Conservation (phyloP, 768 basidiomycete species). For the Tricholoma furcatifolium region DNA sequence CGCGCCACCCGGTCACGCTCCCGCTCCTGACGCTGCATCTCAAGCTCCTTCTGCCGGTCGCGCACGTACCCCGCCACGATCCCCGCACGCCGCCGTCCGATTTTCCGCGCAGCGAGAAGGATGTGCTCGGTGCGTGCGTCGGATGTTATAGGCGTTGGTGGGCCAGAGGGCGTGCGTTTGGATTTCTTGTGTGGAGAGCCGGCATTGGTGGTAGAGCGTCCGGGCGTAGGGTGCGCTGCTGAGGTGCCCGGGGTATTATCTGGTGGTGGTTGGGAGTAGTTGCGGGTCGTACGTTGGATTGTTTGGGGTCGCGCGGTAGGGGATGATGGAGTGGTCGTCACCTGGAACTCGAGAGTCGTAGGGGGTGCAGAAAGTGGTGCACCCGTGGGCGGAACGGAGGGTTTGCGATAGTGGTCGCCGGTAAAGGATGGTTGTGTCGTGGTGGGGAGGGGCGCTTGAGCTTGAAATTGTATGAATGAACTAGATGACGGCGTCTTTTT, state of each 20-base stretch:
- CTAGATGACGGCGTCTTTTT: slow-evolving; percentile 12
- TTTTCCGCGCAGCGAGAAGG: slow-evolving; percentile 66
- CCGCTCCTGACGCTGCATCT: slow-evolving; percentile 31
- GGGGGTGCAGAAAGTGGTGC: slow-evolving; percentile 19
- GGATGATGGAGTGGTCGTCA: slow-evolving; percentile 7
- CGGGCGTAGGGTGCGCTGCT: slow-evolving; percentile 8
- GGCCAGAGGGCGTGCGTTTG: slow-evolving; percentile 22
- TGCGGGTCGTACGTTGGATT: slow-evolving; percentile 4
- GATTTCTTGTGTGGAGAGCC: slow-evolving; percentile 5
- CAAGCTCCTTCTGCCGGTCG: slow-evolving; percentile 35
- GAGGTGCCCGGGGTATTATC: neutral
- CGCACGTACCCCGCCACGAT: slow-evolving; percentile 51
- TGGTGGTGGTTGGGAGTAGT: slow-evolving; percentile 1
- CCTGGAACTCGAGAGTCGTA: slow-evolving; percentile 21
- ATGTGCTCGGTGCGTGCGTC: slow-evolving; percentile 75
- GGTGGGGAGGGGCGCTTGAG: slow-evolving; percentile 9
- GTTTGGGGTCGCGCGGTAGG: slow-evolving; percentile 7
- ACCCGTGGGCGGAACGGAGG: slow-evolving; percentile 11
- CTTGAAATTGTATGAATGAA: slow-evolving; percentile 21
- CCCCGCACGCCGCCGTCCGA: slow-evolving; percentile 61
- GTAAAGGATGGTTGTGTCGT: slow-evolving; percentile 15
- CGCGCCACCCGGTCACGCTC: slow-evolving; percentile 26
- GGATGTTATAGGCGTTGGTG: slow-evolving; percentile 36
- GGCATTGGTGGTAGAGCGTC: neutral
- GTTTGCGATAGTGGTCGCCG: slow-evolving; percentile 24